Evolutionary conservation across 148 eudicot genomes (phyloP), one percentile per base, ranked within the genome.

Genomic region (Cornus florida): DNA sequence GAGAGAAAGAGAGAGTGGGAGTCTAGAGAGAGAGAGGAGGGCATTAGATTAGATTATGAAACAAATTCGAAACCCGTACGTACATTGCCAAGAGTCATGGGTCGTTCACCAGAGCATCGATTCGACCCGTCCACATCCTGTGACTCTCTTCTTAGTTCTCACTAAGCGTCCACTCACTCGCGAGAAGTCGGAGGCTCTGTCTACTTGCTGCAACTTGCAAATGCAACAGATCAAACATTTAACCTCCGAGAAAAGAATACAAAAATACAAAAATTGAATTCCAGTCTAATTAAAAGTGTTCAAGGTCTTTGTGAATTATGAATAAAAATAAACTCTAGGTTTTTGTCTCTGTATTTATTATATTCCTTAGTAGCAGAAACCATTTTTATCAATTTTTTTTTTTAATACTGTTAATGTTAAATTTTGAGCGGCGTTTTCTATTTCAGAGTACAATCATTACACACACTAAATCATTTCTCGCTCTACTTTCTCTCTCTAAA

Each of bases 161-260:
- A 57, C 62, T 57, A 3, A 19, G 62, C 32, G 17, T 46, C 19
- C 66, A 57, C 24, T 10, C 43, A 43, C 76, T 73, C 67, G 76
- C 76, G 76, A 56, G 76, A 57, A 57, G 67, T 57, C 43, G 76
- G 76, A 73, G 76, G 67, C 28, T 33, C 64, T 72, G 32, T 53
- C 12, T 62, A n/a, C 6, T 28, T 0, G 57, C 22, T 48, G 9
- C 71, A 5, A 6, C 2, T 7, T 6, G 5, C 73, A 70, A 70
- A 70, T 1, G 4, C 72, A 17, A 16, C 6, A 8, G 19, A 16
- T 39, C 19, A 39, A 62, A 62, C 66, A 6, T 62, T 71, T 3
- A 73, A 73, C 3, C 17, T 13, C 10, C 23, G 16, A 19, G 19
- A 32, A 24, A 31, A 57, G 22, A 39, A 74, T 0, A 35, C 0